phyloP scores from a whole-genome alignment of 2,329 filamentous ascomycete genomes.

The Sarocladiaceae sp. region DNA sequence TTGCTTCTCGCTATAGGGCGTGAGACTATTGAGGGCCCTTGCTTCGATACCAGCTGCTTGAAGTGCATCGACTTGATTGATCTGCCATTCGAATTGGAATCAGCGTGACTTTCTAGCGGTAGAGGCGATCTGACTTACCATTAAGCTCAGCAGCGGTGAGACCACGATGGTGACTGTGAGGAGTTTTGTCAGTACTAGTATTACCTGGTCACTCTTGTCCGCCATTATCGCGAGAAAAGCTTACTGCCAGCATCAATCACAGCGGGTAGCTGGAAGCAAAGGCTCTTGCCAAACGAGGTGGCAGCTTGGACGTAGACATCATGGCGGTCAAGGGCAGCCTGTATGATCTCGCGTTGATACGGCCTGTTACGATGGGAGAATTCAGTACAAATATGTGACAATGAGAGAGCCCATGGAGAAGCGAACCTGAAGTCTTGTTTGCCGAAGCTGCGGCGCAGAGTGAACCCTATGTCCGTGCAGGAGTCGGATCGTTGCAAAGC shows the following conservation, averaged over 20 bases:
- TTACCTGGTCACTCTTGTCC: background rate
- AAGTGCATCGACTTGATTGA: conserved; percentile 85
- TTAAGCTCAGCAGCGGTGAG: conserved; percentile 81
- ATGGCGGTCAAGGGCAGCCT: conserved; percentile 69
- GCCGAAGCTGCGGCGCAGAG: conserved; percentile 65
- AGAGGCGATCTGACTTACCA: conserved; percentile 46
- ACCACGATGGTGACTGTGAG: conserved; percentile 81
- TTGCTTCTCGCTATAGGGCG: conserved; percentile 55
- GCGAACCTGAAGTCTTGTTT: conserved; percentile 65
- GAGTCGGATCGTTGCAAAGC: conserved; percentile 39
- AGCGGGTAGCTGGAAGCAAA: conserved; percentile 89
- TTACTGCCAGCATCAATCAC: conserved; percentile 79
- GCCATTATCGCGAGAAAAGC: conserved; percentile 25
- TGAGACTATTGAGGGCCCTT: conserved; percentile 82
- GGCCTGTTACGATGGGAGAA: conserved; percentile 48
- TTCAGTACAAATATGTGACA: background rate
- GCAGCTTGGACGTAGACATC: conserved; percentile 94
- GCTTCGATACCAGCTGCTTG: conserved; percentile 69
- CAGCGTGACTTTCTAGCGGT: background rate
- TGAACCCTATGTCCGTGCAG: conserved; percentile 65
- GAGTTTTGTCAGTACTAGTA: conserved; percentile 15
- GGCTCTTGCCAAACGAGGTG: conserved; percentile 84
- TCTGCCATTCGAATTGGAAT: conserved; percentile 39
- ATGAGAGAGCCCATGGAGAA: background rate
- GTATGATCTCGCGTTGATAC: conserved; percentile 80